Conservation (phyloP, 192 early-diverging fungal species). For the Funneliformis mosseae region DNA sequence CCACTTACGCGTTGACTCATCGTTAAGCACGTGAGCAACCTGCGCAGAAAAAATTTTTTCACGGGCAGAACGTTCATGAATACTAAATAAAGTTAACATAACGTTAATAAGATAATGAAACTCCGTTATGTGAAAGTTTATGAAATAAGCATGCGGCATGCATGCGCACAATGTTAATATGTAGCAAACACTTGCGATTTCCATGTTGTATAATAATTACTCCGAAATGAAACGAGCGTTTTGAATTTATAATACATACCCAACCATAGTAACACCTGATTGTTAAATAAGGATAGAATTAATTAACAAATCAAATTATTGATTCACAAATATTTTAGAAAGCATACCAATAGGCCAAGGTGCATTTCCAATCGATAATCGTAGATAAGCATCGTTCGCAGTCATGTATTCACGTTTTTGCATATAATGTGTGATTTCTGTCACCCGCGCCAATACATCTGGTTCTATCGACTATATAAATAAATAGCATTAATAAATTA, state of each 20-base stretch:
- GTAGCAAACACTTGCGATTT: too few relatives aligned
- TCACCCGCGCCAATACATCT: slow-evolving; percentile 87
- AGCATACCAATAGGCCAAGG: slow-evolving; percentile 92
- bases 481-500: neutral
- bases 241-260: slow-evolving; percentile 48
- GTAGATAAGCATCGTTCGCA: slow-evolving; percentile 92
- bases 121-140: too few relatives aligned
- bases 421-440: slow-evolving; percentile 87
- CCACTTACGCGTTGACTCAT: slow-evolving; percentile 97
- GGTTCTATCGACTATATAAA: slow-evolving; percentile 59
- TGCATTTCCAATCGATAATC: slow-evolving; percentile 94
- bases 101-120: neutral
- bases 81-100: slow-evolving; percentile 54
- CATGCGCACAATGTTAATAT: too few relatives aligned
- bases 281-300: neutral
- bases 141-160: too few relatives aligned
- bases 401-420: slow-evolving; percentile 86
- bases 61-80: slow-evolving; percentile 95
- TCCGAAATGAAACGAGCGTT: neutral
- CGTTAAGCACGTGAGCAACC: slow-evolving; percentile 97
- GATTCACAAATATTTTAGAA: neutral
- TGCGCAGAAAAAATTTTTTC: slow-evolving; percentile 95
- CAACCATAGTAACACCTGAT: slow-evolving; percentile 84
- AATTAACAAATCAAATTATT: neutral
- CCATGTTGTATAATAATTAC: too few relatives aligned